Evolutionary conservation across 2,329 filamentous ascomycete species (phyloP), one percentile per base, ranked within the genome.

Genomic region (Dothideomycetes sp.): DNA sequence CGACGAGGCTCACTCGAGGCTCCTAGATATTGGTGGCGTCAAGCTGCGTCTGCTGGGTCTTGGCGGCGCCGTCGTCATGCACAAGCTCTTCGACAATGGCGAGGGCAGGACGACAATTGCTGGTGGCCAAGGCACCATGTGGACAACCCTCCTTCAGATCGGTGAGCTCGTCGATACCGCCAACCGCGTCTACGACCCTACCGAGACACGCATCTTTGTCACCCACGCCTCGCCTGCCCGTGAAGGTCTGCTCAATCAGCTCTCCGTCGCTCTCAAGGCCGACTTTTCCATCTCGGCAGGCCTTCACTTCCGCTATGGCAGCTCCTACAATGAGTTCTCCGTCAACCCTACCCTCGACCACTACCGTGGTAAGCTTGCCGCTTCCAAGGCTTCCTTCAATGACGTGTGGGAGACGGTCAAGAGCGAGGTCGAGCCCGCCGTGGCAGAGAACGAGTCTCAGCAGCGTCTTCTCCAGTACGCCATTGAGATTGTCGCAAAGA

Each of bases 321-420:
- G 89, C 62, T 98, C 93, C 1, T 98, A 98, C 73, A 98, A 98
- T 64, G 93, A 98, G 61, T 98, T 98, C 66, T 95, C 88, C 48
- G 91, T 98, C 57, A 98, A 98, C 61, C 93, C 91, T 3, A 95
- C 89, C 0, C 72, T 98, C 40, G 91, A 98, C 54, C 91, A 98
- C 65, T 98, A 98, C 64, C 86, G 93, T 44, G 93, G 91, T 58
- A 98, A 98, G 72, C 79, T 98, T 40, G 89, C 91, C 37, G 91
- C 91, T 10, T 96, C 89, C 36, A 96, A 95, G 65, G 89, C 91
- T 1, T 96, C 91, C 0, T 98, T 98, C 70, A 94, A 93, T 59
- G 91, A 98, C 61, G 91, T 98, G 5, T 98, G 91, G 91, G 91
- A 98, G 62, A 98, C 91, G 1, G 91, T 98, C 53, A 94, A 94